Conservation (phyloP, 108 stramenopile genomes). For the Asterionellopsis glacialis region DNA sequence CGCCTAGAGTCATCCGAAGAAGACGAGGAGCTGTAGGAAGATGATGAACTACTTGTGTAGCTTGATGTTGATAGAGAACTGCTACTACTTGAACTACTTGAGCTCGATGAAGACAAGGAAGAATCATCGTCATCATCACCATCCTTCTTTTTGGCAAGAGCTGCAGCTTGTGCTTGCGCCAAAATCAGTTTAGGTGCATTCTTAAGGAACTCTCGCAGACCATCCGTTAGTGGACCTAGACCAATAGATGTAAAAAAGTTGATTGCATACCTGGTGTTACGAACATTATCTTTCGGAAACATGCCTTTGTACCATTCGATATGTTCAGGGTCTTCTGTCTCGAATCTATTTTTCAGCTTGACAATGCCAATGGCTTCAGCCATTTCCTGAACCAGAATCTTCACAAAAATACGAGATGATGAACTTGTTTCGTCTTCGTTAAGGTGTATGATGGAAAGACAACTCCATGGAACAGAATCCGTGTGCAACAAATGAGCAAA, state of each 20-base stretch:
- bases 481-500: slow-evolving; percentile 98
- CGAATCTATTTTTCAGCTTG: slow-evolving; percentile 83
- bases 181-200: slow-evolving; percentile 86
- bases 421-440: slow-evolving; percentile 98
- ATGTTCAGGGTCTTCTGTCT: slow-evolving; percentile 63
- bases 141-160: slow-evolving; percentile 40
- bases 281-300: slow-evolving; percentile 94
- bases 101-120: slow-evolving; percentile 43
- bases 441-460: slow-evolving; percentile 80
- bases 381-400: slow-evolving; percentile 96
- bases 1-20: no score
- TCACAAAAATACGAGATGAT: slow-evolving; percentile 96
- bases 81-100: slow-evolving; percentile 42
- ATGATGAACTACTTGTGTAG: slow-evolving; percentile 31
- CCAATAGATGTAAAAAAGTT: slow-evolving; percentile 99
- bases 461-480: slow-evolving; percentile 97
- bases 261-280: slow-evolving; percentile 97
- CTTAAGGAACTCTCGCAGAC: slow-evolving; percentile 90
- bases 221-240: slow-evolving; percentile 97
- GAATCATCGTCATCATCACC: slow-evolving; percentile 48
- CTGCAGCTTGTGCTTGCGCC: slow-evolving; percentile 64
- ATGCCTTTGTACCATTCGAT: slow-evolving; percentile 84
- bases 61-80: slow-evolving; percentile 26
- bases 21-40: slow-evolving; percentile 1
- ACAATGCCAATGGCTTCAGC: slow-evolving; percentile 92